Conservation (phyloP, 495 filamentous ascomycete genomes). For the Delitschia confertaspora region DNA sequence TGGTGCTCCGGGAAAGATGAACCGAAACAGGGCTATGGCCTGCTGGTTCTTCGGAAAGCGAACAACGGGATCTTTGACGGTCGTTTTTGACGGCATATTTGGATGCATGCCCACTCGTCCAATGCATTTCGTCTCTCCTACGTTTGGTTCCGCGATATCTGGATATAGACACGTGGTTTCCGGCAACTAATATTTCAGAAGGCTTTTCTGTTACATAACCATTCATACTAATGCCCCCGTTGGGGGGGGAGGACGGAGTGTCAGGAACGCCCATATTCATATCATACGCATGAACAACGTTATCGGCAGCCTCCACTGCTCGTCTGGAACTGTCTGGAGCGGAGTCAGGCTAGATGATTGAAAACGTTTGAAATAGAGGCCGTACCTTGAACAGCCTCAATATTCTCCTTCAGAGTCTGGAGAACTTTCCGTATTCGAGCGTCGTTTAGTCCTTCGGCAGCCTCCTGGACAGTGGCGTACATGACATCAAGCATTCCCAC, state of each 20-base stretch:
- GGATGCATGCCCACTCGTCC: slow-evolving; percentile 1
- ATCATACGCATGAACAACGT: slow-evolving; percentile 81
- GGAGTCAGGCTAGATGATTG: not conserved
- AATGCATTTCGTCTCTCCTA: slow-evolving; percentile 20
- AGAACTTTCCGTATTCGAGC: slow-evolving; percentile 48
- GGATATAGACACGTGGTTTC: slow-evolving; percentile 25
- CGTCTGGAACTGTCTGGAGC: slow-evolving; percentile 61
- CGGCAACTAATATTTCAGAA: slow-evolving; percentile 32
- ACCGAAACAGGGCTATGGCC: not conserved
- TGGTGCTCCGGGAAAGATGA: not conserved
- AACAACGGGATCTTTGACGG: slow-evolving; percentile 9
- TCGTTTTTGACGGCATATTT: slow-evolving; percentile 7
- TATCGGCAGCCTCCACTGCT: slow-evolving; percentile 74
- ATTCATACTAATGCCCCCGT: slow-evolving; percentile 33
- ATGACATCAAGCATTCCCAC: slow-evolving; percentile 82
- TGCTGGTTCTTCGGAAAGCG: slow-evolving; percentile 18
- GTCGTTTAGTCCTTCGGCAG: slow-evolving; percentile 48
- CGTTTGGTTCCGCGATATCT: slow-evolving; percentile 28
- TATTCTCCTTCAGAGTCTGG: slow-evolving; percentile 58
- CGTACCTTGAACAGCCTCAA: slow-evolving; percentile 65
- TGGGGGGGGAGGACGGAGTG: slow-evolving; percentile 29
- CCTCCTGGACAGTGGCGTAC: slow-evolving; percentile 69
- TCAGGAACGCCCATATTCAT: slow-evolving; percentile 75
- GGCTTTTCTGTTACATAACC: slow-evolving; percentile 13
- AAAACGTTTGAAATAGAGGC: slow-evolving; percentile 2